A percentile compares a stretch with the other conserved stretches of the same genome.
phyloP scores from a whole-genome alignment of 1,139 yeast genomes.

The Diutina rugosa region DNA sequence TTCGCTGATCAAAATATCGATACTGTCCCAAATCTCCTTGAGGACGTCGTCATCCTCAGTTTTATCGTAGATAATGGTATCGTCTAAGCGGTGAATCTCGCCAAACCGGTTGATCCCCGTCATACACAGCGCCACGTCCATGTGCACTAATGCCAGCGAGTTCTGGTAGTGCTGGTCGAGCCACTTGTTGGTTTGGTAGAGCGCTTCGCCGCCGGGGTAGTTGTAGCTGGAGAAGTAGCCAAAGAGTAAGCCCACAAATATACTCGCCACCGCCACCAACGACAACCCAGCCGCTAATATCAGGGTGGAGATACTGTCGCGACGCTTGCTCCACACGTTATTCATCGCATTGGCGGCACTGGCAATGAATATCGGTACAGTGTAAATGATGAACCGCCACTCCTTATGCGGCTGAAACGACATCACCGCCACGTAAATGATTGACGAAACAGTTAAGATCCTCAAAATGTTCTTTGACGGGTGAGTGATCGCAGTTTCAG shows the following conservation, averaged over 20 bases:
- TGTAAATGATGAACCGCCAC: constrained; percentile 80
- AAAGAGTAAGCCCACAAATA: constrained; percentile 35
- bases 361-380: constrained; percentile 55
- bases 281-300: constrained; percentile 16
- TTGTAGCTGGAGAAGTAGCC: constrained; percentile 57
- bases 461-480: constrained; percentile 26
- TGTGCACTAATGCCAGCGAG: constrained; percentile 34
- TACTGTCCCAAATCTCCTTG: constrained; percentile 33
- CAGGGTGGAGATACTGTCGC: constrained; percentile 12
- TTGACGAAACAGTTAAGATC: constrained; percentile 25
- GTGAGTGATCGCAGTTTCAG: constrained; percentile 14
- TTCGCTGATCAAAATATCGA: constrained; percentile 51
- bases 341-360: constrained; percentile 56
- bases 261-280: constrained; percentile 18
- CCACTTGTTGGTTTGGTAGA: constrained; percentile 36
- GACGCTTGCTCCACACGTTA: constrained; percentile 13
- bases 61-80: constrained; percentile 52
- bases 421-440: constrained; percentile 44
- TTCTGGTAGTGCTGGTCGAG: constrained; percentile 7
- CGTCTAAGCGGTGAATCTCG: constrained; percentile 26
- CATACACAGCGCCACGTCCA: constrained; percentile 79
- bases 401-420: constrained; percentile 89
- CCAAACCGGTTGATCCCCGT: constrained; percentile 74
- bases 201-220: constrained; percentile 84
- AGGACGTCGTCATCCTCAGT: constrained; percentile 40